Conservation (phyloP, 352 stramenopile species). For the Thraustochytrium sp. region DNA sequence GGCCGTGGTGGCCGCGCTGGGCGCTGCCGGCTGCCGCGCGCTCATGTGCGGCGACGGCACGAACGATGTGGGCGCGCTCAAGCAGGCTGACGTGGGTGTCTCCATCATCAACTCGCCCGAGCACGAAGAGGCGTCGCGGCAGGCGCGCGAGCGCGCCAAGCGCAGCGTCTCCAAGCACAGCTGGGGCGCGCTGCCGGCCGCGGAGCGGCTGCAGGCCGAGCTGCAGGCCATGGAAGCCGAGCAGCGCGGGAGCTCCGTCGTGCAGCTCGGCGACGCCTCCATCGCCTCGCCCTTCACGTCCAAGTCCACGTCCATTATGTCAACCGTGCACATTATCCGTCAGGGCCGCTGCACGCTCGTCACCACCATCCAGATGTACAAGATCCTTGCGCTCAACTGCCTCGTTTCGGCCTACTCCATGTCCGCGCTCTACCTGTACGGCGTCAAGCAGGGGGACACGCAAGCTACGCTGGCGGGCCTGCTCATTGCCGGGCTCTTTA, state of each 20-base stretch:
- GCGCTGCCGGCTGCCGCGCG: conserved; percentile 78
- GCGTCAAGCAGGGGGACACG: conserved; percentile 97
- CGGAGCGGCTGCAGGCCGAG: conserved; percentile 14
- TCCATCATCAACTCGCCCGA: conserved; percentile 82
- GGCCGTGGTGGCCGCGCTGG: conserved; percentile 87
- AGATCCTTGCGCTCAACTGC: conserved; percentile 98
- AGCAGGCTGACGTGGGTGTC: conserved; percentile 84
- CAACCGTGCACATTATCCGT: conserved; percentile 89
- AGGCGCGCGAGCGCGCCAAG: conserved; percentile 50
- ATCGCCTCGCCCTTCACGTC: conserved; percentile 98
- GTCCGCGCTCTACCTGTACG: conserved; percentile 94
- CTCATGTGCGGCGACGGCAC: conserved; percentile 97
- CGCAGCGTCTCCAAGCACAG: conserved; percentile 31
- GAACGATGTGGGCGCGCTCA: conserved; percentile 93
- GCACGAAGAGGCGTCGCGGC: conserved; percentile 57
- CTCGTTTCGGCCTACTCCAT: conserved; percentile 69
- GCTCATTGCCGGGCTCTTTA: conserved; percentile 67
- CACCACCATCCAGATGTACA: conserved; percentile 97
- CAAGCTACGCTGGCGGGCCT: conserved; percentile 75
- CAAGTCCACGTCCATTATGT: conserved; percentile 72
- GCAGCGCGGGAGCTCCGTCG: conserved; percentile 73
- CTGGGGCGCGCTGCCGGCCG: background rate
- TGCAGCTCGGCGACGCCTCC: conserved; percentile 97
- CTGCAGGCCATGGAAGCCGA: conserved; percentile 43
- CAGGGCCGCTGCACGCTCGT: conserved; percentile 96